Evolutionary conservation across 2,329 filamentous ascomycete species (phyloP), one percentile per base, ranked within the genome.

Genomic region (Pyrenochaeta sp.): DNA sequence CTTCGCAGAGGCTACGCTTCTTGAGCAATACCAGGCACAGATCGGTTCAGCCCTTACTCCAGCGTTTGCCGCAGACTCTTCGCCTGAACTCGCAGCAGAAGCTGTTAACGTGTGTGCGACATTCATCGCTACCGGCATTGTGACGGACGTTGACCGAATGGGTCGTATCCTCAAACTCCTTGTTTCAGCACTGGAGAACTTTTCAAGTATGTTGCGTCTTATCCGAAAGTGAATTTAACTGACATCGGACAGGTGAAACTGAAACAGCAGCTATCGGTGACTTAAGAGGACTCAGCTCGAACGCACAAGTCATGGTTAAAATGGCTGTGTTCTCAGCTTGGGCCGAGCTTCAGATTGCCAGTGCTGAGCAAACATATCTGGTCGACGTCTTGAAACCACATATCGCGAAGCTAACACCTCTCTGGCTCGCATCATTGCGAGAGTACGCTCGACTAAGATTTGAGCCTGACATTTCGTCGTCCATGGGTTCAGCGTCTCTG

Each of bases 61-160:
- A 3, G 95, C 94, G 0, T 99, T 99, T 73, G 92, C 94, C 1
- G 87, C 87, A 3, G 94, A 99, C 69, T 99, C 94, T 0, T 96
- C 93, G 1, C 92, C 95, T 0, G 94, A 99, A 69, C 79, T 99
- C 11, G 95, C 94, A 6, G 92, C 94, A 0, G 93, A 96, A 67
- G 94, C 95, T 11, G 90, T 99, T 53, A 96, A 96, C 61, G 94
- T 99, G 6, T 99, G 94, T 63, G 94, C 93, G n/a, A 91, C 89
- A 1, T 99, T 99, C 72, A 95, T 99, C 62, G 89, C 93, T 0
- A 96, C 93, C 0, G 94, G 94, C 10, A 97, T 99, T 41, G 94
- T 99, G 7, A 96, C 91, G 0, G 94, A 97, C 70, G 85, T 97
- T 7, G 95, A 99, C 58, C 85, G 94, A n/a, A 99, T 99, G 94